Base-by-base conservation (phyloP, 805 yeast genomes). In the Wickerhamiella dianesei region DNA sequence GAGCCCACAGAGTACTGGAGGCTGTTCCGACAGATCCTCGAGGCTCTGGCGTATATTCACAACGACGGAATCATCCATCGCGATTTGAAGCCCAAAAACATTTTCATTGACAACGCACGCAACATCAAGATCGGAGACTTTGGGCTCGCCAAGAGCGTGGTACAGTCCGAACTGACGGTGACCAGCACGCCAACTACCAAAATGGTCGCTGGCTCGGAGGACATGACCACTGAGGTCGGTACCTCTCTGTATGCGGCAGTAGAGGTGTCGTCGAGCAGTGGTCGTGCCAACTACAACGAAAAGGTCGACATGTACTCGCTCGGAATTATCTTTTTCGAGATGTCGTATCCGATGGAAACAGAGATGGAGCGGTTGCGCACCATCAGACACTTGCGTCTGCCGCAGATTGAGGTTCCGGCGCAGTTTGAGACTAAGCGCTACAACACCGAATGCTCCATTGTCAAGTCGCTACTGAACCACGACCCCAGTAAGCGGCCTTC, bases 61-160 rank as follows among this genome's bases (percentile, higher is more conserved):
- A 73, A 86, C 0, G 94, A 85, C 60, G 96, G 96, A 1, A 87
- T 89, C 44, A 88, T 92, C 52, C 98, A 92, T 64, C 72, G 98
- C 48, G 98, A 92, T 61, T 71, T 92, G 56, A 92, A 92, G 61
- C 97, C 98, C 1, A 83, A 84, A 74, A 92, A 92, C 61, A 85
- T 92, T 60, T 92, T 92, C 68, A 87, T 92, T 56, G 98, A 92
- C 63, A 82, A 82, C 53, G 75, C 83, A 1, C 79, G 82, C 54
- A 87, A 89, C 58, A 79, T 92, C 49, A 92, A 92, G 61, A 81
- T 92, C 39, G 98, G 98, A 58, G 99, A 92, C 61, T 92, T 92
- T 64, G 99, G 99, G 0, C 72, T 92, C 48, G 99, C 99, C 0
- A 87, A 88, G 54, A 88, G 60, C 44, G 57, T 63, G n/a, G 59